Evolutionary conservation across 2,329 filamentous ascomycete genomes (phyloP).

Genomic region (Calonectria naviculata): DNA sequence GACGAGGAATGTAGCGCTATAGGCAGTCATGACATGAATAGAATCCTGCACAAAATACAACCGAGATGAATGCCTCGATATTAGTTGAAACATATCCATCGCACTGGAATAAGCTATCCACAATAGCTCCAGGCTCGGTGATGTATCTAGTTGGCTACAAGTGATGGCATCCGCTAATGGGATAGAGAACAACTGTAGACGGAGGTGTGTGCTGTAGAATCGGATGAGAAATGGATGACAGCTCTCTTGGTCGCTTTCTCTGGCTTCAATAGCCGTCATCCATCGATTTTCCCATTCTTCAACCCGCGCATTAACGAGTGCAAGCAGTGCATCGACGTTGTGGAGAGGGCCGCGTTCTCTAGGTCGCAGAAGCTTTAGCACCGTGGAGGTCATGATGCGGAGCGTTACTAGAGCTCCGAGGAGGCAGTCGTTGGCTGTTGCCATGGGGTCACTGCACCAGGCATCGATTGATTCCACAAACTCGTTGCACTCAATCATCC

Average conservation of each 20-base stretch:
- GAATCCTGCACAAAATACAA: conserved; percentile 55
- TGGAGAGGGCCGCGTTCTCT: conserved; percentile 23
- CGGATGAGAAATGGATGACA: conserved; percentile 50
- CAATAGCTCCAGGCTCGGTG: conserved; percentile 43
- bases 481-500: conserved; percentile 52
- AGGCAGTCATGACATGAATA: conserved; percentile 54
- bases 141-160: conserved; percentile 30
- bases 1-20: conserved; percentile 52
- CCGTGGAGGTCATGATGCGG: conserved; percentile 49
- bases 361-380: conserved; percentile 33
- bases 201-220: conserved; percentile 52
- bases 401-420: conserved; percentile 51
- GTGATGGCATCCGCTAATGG: conserved; percentile 46
- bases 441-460: conserved; percentile 47
- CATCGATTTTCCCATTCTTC: conserved; percentile 38
- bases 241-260: conserved; percentile 19
- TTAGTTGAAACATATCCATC: conserved; percentile 43
- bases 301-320: conserved; percentile 35
- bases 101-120: conserved; percentile 47
- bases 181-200: conserved; percentile 50
- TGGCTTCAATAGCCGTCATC: conserved; percentile 22
- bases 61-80: conserved; percentile 42
- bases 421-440: conserved; percentile 46
- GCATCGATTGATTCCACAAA: conserved; percentile 49
- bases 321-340: conserved; percentile 37